Evolutionary conservation across 2,329 filamentous ascomycete species (phyloP).

Genomic region (Penicillium crustosum): DNA sequence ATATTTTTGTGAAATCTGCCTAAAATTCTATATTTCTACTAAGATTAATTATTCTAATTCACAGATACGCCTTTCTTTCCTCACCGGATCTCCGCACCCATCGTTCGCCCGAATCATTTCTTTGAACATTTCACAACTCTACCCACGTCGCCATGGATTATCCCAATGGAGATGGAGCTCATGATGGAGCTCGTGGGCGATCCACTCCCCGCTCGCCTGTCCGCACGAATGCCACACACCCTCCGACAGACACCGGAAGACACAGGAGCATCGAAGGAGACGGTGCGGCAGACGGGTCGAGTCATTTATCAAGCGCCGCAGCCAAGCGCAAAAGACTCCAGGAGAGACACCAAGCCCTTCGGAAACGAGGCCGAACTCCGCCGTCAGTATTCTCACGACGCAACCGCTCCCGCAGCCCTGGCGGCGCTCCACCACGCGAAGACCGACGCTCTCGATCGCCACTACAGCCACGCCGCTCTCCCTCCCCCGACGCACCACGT

Average conservation of each 20-base stretch:
- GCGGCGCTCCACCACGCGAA: conserved; percentile 23
- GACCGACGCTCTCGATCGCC: conserved; percentile 44
- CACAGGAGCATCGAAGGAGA: conserved; percentile 25
- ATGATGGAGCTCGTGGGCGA: not conserved
- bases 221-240: not conserved
- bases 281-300: conserved; percentile 22
- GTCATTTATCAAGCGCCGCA: conserved; percentile 28
- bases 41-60: not conserved
- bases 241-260: conserved; percentile 2
- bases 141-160: conserved; percentile 4
- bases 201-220: not conserved
- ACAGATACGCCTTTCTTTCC: too few relatives aligned
- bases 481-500: conserved; percentile 40
- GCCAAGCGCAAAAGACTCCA: conserved; percentile 43
- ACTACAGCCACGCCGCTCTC: conserved; percentile 43
- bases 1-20: not conserved
- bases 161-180: not conserved
- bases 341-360: conserved; percentile 39
- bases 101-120: not conserved
- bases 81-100: not conserved
- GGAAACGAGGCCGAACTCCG: conserved; percentile 38
- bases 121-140: not conserved
- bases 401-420: conserved; percentile 33
- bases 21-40: not conserved
- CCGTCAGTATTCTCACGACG: conserved; percentile 44